Base-by-base conservation (phyloP, 805 yeast species). In the Nakazawaea sp. region DNA sequence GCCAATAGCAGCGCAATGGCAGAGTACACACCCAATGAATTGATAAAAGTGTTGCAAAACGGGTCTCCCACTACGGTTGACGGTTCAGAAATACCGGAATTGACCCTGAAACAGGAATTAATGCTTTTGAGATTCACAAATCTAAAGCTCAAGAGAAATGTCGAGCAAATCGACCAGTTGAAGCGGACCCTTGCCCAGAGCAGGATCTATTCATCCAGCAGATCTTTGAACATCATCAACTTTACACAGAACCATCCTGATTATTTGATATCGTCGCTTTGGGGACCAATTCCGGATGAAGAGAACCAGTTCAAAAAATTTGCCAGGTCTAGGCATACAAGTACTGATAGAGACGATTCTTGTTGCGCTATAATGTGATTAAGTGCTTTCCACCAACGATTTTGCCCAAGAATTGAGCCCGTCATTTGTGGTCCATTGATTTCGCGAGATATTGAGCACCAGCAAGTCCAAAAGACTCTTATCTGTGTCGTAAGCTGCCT, bases 151-250 rank as follows among this genome's bases (percentile, higher is more conserved):
- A 75, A 72, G 49, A 64, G 89, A 46, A 68, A 78, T 24, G 68
- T 65, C 33, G 79, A 78, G 46, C 61, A 78, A 23, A 80, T 78
- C 47, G 50, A 55, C 3, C 72, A 72, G 43, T 54, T 81, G 26
- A 69, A 66, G 45, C 67, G 67, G 20, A 69, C 74, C 30, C 51
- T 82, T 27, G 51, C 66, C 3, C 58, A 72, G 36, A 78, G 79
- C 10, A 61, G 88, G 43, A 74, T 78, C 2, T 74, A 78, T 23
- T 79, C 83, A 7, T 76, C 85, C 4, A 72, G 72, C 47, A 81
- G 82, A 6, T 71, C 78, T 6, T 57, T 70, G 26, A 59, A 64
- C 43, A 58, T 70, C 16, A 64, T 72, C 11, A 59, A 67, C 38
- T 64, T 58, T 32, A 59, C 66, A 6, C 62, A 66, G 37, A 62